Evolutionary conservation across 495 filamentous ascomycete species (phyloP).

Genomic region (Monascus purpureus): DNA sequence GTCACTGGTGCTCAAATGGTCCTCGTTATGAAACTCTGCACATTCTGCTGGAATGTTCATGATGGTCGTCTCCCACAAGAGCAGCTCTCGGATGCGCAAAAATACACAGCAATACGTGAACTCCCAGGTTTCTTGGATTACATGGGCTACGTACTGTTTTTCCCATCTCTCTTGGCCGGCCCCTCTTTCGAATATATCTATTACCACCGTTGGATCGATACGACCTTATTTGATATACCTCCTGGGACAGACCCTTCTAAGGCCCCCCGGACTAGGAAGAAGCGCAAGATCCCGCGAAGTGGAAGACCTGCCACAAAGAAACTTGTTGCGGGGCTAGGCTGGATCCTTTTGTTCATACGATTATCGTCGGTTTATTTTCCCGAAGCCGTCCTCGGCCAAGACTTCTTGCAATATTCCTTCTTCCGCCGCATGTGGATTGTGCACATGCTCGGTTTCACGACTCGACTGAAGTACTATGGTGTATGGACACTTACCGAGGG

Average conservation of each 20-base stretch:
- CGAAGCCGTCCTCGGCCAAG: constrained; percentile 42
- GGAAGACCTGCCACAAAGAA: constrained; percentile 75
- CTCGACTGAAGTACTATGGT: constrained; percentile 86
- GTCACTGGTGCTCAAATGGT: constrained; percentile 98
- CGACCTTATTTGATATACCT: constrained; percentile 83
- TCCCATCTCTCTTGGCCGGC: constrained; percentile 74
- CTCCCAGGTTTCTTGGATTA: constrained; percentile 70
- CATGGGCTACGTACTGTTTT: constrained; percentile 83
- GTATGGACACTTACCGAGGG: constrained; percentile 91
- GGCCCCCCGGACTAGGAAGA: constrained; percentile 73
- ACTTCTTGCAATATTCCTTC: constrained; percentile 53
- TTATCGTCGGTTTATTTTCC: constrained; percentile 52
- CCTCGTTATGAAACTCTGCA: constrained; percentile 90
- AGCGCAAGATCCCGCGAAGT: constrained; percentile 88
- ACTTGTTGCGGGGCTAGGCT: constrained; percentile 51
- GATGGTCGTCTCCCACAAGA: constrained; percentile 70
- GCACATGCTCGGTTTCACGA: constrained; percentile 67
- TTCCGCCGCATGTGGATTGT: constrained; percentile 58
- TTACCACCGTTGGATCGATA: constrained; percentile 84
- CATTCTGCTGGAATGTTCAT: constrained; percentile 95
- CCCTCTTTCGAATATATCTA: constrained; percentile 91
- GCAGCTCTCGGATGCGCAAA: constrained; percentile 74
- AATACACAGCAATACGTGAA: constrained; percentile 58
- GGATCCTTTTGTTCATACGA: constrained; percentile 70
- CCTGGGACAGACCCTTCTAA: constrained; percentile 63